Percentiles rank a stretch among this genome's conserved stretches.
phyloP scores from a whole-genome alignment of 164 flowering plant genomes.

The Vitis amurensis region DNA sequence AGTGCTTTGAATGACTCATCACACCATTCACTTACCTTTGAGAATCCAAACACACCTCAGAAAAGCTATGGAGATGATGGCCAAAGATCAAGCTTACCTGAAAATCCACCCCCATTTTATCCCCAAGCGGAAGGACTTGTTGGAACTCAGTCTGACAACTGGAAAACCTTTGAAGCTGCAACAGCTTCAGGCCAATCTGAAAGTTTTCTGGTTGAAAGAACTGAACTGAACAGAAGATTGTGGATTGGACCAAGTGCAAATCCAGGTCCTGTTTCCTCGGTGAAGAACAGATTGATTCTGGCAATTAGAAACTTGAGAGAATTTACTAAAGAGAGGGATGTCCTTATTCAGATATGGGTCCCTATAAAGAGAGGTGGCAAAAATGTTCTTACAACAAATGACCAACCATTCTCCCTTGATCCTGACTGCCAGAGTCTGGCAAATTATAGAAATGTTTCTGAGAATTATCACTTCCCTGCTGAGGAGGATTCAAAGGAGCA shows the following conservation, averaged over 20 bases:
- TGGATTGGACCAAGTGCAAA: slow-evolving; percentile 42
- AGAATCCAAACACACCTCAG: slow-evolving; percentile 9
- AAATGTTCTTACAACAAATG: slow-evolving; percentile 52
- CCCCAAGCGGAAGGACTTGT: slow-evolving; percentile 14
- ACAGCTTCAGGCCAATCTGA: slow-evolving; percentile 14
- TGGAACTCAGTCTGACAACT: slow-evolving; percentile 15
- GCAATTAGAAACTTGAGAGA: slow-evolving; percentile 52
- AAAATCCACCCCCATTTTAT: slow-evolving; percentile 8
- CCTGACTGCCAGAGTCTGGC: slow-evolving; percentile 43
- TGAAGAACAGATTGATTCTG: slow-evolving; percentile 53
- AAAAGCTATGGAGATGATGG: slow-evolving; percentile 11
- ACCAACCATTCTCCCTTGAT: slow-evolving; percentile 53
- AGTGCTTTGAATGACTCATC: slow-evolving; percentile 9
- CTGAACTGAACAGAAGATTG: slow-evolving; percentile 22
- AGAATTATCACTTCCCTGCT: slow-evolving; percentile 52
- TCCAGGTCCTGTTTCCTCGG: slow-evolving; percentile 39
- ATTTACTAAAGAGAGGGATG: slow-evolving; percentile 39
- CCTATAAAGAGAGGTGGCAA: slow-evolving; percentile 53
- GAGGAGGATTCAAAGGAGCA: slow-evolving; percentile 52
- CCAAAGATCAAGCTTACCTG: slow-evolving; percentile 8
- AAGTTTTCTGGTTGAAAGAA: slow-evolving; percentile 16
- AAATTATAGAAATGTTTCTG: slow-evolving; percentile 54
- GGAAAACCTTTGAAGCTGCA: slow-evolving; percentile 11
- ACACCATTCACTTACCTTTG: slow-evolving; percentile 8
- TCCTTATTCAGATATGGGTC: slow-evolving; percentile 82